Base-by-base conservation (phyloP, 164 flowering plant genomes). In the Berberis thunbergii region DNA sequence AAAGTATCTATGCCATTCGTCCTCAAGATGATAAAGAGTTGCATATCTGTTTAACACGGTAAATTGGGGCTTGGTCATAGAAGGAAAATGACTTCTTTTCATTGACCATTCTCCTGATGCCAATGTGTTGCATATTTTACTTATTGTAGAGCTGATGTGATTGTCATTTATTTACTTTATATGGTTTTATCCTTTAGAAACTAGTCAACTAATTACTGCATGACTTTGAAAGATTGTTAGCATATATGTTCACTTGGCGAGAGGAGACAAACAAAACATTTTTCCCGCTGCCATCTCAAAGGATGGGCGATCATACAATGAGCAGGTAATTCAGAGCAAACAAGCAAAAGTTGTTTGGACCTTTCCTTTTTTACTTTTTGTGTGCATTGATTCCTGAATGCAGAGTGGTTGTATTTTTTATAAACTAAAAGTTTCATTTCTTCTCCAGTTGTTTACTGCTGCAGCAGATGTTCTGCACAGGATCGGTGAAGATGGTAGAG, bases 291-390 rank as follows among this genome's bases (percentile, higher is more conserved):
- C 99, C 44, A 91, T 95, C 57, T 87, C 90, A 39, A 89, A 74
- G 72, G 99, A 95, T 78, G 99, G 99, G 41, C 86, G 97, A 49
- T 95, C 99, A 12, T 95, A 95, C 79, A 91, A 86, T 64, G 99
- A 91, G 53, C 90, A 91, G 96, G 99, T 95, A 77, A 49, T 50
- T 26, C 26, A 26, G 26, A 26, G 26, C 26, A 26, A 26, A 26
- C 26, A 26, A 26, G 26, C 46, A 56, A 40, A 40, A 26, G 41
- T 49, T 13, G 42, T 61, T 50, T 53, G n/a, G 7, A 49, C 1
- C 8, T 41, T 9, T 10, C 54, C 13, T 4, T 4, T 11, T 10
- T 26, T 52, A 26, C n/a, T 7, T 52, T 52, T 11, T 26, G 26
- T 26, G 26, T 26, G 26, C 44, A 41, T 42, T 57, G 40, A 42